Conservation (phyloP, 805 yeast genomes). For the Suhomyces tanzawaensis region DNA sequence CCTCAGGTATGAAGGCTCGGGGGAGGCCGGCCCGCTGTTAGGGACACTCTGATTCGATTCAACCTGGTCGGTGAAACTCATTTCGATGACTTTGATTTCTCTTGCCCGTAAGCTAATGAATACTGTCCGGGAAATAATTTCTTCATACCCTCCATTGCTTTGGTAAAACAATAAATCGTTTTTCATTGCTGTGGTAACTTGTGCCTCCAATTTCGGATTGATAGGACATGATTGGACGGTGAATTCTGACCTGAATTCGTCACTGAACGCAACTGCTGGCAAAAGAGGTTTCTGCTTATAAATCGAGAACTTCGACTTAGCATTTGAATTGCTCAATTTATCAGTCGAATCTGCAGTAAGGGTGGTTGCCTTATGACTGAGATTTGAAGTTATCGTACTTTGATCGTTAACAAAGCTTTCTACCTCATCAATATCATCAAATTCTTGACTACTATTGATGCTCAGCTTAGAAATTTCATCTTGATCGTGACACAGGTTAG, state of each 20-base stretch:
- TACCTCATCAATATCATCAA: conserved; percentile 9
- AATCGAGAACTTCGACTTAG: background rate
- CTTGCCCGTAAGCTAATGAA: conserved; percentile 44
- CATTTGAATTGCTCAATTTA: background rate
- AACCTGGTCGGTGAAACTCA: conserved; percentile 18
- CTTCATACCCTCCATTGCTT: conserved; percentile 31
- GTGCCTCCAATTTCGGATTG: conserved; percentile 48
- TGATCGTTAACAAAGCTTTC: conserved; percentile 9
- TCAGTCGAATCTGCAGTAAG: background rate
- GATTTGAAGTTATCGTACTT: conserved; percentile 11
- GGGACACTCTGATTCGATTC: background rate
- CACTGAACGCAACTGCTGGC: conserved; percentile 43
- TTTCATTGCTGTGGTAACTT: conserved; percentile 50
- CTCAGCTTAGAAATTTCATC: no score
- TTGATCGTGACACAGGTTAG: background rate
- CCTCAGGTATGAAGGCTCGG: background rate
- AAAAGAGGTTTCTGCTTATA: conserved; percentile 22
- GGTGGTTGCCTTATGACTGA: background rate
- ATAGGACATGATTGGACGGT: conserved; percentile 55
- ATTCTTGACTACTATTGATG: background rate
- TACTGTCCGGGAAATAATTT: conserved; percentile 35
- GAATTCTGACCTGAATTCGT: conserved; percentile 53
- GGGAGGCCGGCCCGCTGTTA: background rate
- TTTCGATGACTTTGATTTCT: conserved; percentile 44
- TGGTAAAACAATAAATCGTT: conserved; percentile 46